Percentiles rank a stretch among this genome's conserved stretches.
These are phyloP conservation scores for Chrysoporthe puriensis DNA, from an alignment of 2,329 filamentous ascomycete species.

Conservation along the genomic window DNA sequence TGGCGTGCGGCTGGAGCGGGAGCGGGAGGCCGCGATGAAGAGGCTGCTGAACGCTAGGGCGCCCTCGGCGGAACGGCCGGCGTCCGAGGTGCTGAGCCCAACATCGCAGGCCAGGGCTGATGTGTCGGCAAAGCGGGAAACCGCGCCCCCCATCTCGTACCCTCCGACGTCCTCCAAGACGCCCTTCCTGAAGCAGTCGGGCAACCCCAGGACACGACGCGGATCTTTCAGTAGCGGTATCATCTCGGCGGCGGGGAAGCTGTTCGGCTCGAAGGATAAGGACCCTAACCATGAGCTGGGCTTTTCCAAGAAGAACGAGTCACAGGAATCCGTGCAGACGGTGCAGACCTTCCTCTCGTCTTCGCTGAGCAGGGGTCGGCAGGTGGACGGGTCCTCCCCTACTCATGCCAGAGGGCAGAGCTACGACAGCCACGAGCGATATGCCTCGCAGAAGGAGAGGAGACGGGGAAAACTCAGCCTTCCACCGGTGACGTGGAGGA, in stretches of 20 bases:
- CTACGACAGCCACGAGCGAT: slow-evolving; percentile 22
- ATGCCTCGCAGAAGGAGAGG: slow-evolving; percentile 15
- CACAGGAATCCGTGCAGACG: slow-evolving; percentile 20
- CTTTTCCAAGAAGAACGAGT: slow-evolving; percentile 4
- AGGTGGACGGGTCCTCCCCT: slow-evolving; percentile 7
- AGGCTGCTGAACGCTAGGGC: slow-evolving; percentile 24
- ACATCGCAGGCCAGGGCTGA: slow-evolving; percentile 14
- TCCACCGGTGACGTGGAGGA: slow-evolving; percentile 26
- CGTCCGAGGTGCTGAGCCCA: slow-evolving; percentile 12
- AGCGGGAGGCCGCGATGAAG: slow-evolving; percentile 41
- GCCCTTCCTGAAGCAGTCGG: slow-evolving; percentile 22
- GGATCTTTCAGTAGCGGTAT: slow-evolving; percentile 20
- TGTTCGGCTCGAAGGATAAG: slow-evolving; percentile 26
- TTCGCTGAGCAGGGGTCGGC: slow-evolving; percentile 14
- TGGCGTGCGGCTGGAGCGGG: slow-evolving; percentile 47
- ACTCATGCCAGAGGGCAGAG: slow-evolving; percentile 20
- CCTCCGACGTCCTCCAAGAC: slow-evolving; percentile 28
- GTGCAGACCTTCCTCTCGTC: slow-evolving; percentile 16
- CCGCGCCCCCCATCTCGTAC: slow-evolving; percentile 23
- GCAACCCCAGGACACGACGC: slow-evolving; percentile 20
- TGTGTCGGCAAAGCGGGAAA: slow-evolving; percentile 20
- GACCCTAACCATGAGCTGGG: not conserved
- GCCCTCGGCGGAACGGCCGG: slow-evolving; percentile 20
- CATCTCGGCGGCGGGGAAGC: slow-evolving; percentile 19
- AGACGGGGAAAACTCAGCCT: slow-evolving; percentile 20